Evolutionary conservation across 192 early-diverging fungal species (phyloP).

Genomic region (Kickxella alabastrina): DNA sequence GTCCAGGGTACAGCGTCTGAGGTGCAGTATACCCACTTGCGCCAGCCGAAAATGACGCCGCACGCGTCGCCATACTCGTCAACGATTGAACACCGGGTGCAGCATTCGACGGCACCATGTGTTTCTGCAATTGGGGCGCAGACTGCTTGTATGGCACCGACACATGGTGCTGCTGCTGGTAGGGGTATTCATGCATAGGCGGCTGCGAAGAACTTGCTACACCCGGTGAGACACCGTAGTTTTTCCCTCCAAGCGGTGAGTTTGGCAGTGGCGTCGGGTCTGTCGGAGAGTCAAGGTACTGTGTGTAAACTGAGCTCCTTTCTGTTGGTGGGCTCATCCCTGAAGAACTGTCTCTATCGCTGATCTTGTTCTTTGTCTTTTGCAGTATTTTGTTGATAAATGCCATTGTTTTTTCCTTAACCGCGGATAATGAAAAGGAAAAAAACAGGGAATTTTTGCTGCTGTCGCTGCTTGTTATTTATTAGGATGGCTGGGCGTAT

Average conservation of each 20-base stretch:
- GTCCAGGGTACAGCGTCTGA: conserved; percentile 5
- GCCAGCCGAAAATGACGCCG: conserved; percentile 46
- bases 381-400: conserved; percentile 56
- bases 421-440: no score
- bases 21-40: no score
- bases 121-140: conserved; percentile 15
- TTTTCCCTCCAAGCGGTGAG: conserved; percentile 6
- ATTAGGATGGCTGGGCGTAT: no score
- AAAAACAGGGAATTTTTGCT: no score
- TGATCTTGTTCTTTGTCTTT: conserved; percentile 54
- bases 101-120: conserved; percentile 49
- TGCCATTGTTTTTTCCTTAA: conserved; percentile 42
- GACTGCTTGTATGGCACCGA: conserved; percentile 7
- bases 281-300: conserved; percentile 33
- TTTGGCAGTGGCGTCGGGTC: conserved; percentile 20
- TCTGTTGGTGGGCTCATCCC: conserved; percentile 7
- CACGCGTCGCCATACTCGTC: conserved; percentile 41
- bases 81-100: conserved; percentile 19
- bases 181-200: no score
- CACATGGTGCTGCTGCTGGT: conserved; percentile 18
- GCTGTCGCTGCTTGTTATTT: no score
- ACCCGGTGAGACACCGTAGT: no score
- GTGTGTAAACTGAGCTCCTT: conserved; percentile 9
- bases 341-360: conserved; percentile 20
- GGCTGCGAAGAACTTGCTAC: no score